A percentile compares a stretch with the other conserved stretches of the same genome.
phyloP scores from a whole-genome alignment of 495 filamentous ascomycete species.

The Penicillium maclennaniae region DNA sequence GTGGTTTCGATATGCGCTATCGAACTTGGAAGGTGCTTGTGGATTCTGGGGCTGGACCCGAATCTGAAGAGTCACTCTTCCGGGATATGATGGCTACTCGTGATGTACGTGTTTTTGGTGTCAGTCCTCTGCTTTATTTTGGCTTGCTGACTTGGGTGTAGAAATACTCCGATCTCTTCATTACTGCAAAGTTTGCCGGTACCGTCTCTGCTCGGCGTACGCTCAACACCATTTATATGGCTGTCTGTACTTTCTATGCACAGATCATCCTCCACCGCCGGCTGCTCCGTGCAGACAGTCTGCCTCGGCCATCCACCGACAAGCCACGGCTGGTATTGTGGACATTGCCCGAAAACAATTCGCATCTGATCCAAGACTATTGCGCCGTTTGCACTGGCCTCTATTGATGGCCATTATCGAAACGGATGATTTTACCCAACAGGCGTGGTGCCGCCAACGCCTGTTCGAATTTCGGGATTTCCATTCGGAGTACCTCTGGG shows the following conservation, averaged over 20 bases:
- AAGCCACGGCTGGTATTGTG: conserved; percentile 34
- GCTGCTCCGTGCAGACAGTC: conserved; percentile 22
- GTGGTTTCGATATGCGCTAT: conserved; percentile 33
- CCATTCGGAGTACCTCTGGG: conserved; percentile 36
- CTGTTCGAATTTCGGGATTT: conserved; percentile 30
- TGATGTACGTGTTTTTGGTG: conserved; percentile 23
- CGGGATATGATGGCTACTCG: conserved; percentile 31
- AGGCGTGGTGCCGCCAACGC: conserved; percentile 37
- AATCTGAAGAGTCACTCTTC: conserved; percentile 31
- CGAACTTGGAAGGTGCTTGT: conserved; percentile 38
- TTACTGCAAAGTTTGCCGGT: conserved; percentile 40
- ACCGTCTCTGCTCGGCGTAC: conserved; percentile 35
- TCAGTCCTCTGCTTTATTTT: no score
- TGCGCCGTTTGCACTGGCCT: conserved; percentile 44
- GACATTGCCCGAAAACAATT: conserved; percentile 39
- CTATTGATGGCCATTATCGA: conserved; percentile 46
- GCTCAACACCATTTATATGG: conserved; percentile 47
- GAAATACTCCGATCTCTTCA: conserved; percentile 42
- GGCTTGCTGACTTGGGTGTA: conserved; percentile 5
- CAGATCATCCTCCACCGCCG: conserved; percentile 43
- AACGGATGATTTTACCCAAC: conserved; percentile 34
- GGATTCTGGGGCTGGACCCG: conserved; percentile 27
- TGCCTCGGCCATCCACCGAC: conserved; percentile 30
- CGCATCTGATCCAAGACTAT: conserved; percentile 29
- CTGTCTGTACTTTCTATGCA: conserved; percentile 42